Evolutionary conservation across 2,329 filamentous ascomycete species (phyloP).

Genomic region (Aspergillus persii): DNA sequence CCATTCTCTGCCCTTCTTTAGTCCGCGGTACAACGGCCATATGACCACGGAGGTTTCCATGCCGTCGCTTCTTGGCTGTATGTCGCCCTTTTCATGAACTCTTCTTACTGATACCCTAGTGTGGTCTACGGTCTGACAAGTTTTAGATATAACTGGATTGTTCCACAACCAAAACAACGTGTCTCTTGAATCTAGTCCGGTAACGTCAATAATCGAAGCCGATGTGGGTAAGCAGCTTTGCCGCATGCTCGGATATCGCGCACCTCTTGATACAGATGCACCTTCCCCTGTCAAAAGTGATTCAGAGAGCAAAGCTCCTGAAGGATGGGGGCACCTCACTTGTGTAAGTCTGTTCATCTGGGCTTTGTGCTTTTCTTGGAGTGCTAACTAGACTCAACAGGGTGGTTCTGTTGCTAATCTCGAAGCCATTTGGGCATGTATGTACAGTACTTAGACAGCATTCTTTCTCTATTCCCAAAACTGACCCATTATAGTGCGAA

Average conservation of each 20-base stretch:
- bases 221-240: constrained; percentile 49
- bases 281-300: neutral
- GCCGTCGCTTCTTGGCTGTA: neutral
- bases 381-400: constrained; percentile 27
- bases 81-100: neutral
- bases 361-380: constrained; percentile 11
- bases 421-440: constrained; percentile 49
- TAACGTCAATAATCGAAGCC: constrained; percentile 46
- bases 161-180: constrained; percentile 53
- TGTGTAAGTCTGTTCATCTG: neutral
- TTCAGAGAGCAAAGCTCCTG: constrained; percentile 24
- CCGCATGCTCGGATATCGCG: constrained; percentile 43
- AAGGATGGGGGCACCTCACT: neutral
- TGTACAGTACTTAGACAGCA: constrained; percentile 41
- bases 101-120: neutral
- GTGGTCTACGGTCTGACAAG: neutral
- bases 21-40: neutral
- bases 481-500: neutral
- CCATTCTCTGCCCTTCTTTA: neutral
- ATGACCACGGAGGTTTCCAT: neutral
- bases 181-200: constrained; percentile 46
- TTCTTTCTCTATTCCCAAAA: constrained; percentile 46
- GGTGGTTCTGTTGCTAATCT: constrained; percentile 49
- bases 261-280: neutral
- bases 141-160: neutral